Percentiles rank a stretch among this genome's conserved stretches.
Conservation (phyloP, 208 protist species). For the Angomonas deanei region DNA sequence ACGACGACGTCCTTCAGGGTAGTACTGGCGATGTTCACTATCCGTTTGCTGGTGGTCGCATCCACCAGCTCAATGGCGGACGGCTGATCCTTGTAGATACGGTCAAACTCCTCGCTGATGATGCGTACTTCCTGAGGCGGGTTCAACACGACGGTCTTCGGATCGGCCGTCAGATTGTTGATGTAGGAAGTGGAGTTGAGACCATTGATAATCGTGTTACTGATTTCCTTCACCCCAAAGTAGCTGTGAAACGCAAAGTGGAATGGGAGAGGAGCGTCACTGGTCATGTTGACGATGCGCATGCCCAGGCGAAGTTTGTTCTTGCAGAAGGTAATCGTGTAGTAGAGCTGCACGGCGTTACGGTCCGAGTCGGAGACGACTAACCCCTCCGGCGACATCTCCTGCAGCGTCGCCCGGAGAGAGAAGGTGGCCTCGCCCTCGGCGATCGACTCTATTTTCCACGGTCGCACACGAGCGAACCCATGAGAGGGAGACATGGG, state of each 20-base stretch:
- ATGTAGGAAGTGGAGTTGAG: conserved; percentile 62
- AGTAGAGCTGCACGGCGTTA: conserved; percentile 25
- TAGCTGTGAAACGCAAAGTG: conserved; percentile 86
- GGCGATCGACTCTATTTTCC: conserved; percentile 24
- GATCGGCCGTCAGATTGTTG: conserved; percentile 42
- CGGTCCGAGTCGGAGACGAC: conserved; percentile 17
- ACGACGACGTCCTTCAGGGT: conserved; percentile 74
- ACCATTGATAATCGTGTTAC: conserved; percentile 55
- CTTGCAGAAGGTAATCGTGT: conserved; percentile 76
- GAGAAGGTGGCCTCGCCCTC: conserved; percentile 33
- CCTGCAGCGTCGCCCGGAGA: conserved; percentile 16
- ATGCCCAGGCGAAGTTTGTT: conserved; percentile 52
- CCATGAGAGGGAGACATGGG: conserved; percentile 63
- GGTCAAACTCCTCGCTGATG: conserved; percentile 65
- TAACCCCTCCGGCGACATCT: conserved; percentile 17
- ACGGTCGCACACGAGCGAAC: conserved; percentile 60
- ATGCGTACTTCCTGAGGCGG: conserved; percentile 19
- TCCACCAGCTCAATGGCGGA: conserved; percentile 49
- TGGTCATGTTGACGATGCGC: conserved; percentile 51
- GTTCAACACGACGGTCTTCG: conserved; percentile 30
- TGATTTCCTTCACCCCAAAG: conserved; percentile 58
- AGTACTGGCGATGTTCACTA: conserved; percentile 35
- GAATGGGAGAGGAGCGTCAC: conserved; percentile 39
- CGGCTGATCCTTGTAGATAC: conserved; percentile 55
- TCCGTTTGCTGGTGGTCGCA: not conserved